A percentile compares a stretch with the other conserved stretches of the same genome.
These are phyloP conservation scores for Malus hybrid DNA, from an alignment of 331 rosid genomes.

Conservation along the genomic window DNA sequence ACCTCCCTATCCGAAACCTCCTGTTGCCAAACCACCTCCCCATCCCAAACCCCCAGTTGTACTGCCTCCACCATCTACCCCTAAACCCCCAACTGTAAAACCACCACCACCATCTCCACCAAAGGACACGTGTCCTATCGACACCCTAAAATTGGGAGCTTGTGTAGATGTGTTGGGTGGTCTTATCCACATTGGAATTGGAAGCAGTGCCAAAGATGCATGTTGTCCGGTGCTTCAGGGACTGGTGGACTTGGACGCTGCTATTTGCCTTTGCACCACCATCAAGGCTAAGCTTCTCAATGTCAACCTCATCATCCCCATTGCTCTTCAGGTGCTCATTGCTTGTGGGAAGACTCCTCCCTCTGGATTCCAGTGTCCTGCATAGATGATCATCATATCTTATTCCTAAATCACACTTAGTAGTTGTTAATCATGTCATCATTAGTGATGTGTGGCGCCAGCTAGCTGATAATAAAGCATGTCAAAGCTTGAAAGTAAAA, in stretches of 20 bases:
- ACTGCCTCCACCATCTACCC: constrained; percentile 16
- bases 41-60: neutral
- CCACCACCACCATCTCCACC: constrained; percentile 8
- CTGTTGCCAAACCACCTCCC: constrained; percentile 23
- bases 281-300: constrained; percentile 63
- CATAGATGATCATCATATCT: neutral
- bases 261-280: constrained; percentile 79
- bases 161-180: constrained; percentile 89
- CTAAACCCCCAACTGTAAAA: constrained; percentile 21
- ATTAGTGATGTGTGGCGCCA: neutral
- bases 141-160: constrained; percentile 58
- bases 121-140: constrained; percentile 57
- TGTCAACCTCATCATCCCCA: constrained; percentile 51
- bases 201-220: constrained; percentile 49
- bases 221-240: constrained; percentile 77
- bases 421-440: neutral
- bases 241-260: constrained; percentile 71
- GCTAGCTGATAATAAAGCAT: neutral
- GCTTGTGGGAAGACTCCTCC: constrained; percentile 88
- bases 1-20: too few species aligned
- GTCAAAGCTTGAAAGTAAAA: neutral
- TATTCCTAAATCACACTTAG: neutral
- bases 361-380: constrained; percentile 49
- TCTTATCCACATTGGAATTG: constrained; percentile 70
- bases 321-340: constrained; percentile 70